phyloP scores from a whole-genome alignment of 225 moss, liverwort and hornwort genomes.

The Sphagnum tenellum region DNA sequence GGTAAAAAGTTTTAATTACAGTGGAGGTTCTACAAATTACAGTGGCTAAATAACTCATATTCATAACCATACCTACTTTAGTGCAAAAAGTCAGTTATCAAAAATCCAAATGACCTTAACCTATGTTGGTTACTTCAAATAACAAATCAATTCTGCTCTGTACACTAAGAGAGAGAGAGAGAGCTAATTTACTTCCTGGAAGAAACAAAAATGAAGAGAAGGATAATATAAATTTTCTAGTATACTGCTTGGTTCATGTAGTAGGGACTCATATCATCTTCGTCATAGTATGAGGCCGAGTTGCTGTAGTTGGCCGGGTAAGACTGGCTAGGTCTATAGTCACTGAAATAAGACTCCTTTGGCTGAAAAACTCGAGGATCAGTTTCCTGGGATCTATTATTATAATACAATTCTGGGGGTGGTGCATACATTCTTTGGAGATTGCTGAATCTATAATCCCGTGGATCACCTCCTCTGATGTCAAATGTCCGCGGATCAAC shows the following conservation, averaged over 20 bases:
- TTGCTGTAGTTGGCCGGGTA: conserved; percentile 37
- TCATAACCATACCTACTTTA: too few relatives aligned
- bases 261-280: conserved; percentile 44
- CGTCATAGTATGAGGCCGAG: conserved; percentile 25
- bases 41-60: too few relatives aligned
- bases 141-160: too few relatives aligned
- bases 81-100: too few relatives aligned
- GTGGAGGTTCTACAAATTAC: too few relatives aligned
- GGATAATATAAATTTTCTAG: background rate
- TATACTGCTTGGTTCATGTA: conserved; percentile 45
- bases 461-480: conserved; percentile 5
- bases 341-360: conserved; percentile 35
- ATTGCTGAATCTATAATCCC: background rate
- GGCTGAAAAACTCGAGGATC: conserved; percentile 24
- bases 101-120: too few relatives aligned
- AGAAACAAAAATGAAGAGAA: too few relatives aligned
- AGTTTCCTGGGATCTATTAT: conserved; percentile 8
- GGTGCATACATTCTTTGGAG: background rate
- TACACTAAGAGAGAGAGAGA: too few relatives aligned
- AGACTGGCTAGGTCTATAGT: conserved; percentile 40
- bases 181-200: too few relatives aligned
- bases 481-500: conserved; percentile 7
- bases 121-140: too few relatives aligned
- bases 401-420: conserved; percentile 11
- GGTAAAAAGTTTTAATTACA: too few relatives aligned